These are phyloP conservation scores for Phlebiopsis flavidoalba DNA, from an alignment of 768 basidiomycete genomes.

Conservation along the genomic window DNA sequence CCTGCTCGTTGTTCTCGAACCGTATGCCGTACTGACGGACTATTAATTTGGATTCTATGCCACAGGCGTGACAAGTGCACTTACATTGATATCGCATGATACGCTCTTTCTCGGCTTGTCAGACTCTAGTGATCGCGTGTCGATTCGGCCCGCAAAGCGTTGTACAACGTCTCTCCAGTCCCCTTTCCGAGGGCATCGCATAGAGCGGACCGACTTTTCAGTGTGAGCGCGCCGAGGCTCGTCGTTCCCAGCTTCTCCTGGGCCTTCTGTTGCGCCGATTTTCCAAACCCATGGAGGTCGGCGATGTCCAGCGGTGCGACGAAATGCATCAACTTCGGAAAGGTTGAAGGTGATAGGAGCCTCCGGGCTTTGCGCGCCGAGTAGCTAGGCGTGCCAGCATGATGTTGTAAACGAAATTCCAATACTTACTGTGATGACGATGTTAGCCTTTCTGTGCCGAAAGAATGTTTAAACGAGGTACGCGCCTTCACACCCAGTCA, in stretches of 20 bases:
- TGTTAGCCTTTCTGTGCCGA: not conserved
- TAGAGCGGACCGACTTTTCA: conserved; percentile 58
- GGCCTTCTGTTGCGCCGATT: conserved; percentile 71
- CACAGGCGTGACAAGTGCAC: conserved; percentile 25
- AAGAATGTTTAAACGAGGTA: not conserved
- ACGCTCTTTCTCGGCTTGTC: conserved; percentile 89
- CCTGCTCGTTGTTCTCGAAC: conserved; percentile 79
- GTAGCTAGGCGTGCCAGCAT: conserved; percentile 92
- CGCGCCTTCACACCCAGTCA: conserved; percentile 84
- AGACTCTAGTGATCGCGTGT: conserved; percentile 72
- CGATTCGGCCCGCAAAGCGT: conserved; percentile 80
- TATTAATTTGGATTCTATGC: not conserved
- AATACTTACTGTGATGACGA: conserved; percentile 62
- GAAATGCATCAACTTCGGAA: conserved; percentile 46
- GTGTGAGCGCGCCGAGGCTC: conserved; percentile 61
- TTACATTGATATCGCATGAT: conserved; percentile 90
- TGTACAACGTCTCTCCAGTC: conserved; percentile 82
- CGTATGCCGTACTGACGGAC: conserved; percentile 83
- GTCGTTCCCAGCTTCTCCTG: conserved; percentile 71
- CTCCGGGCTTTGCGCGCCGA: conserved; percentile 85
- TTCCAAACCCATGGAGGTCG: conserved; percentile 85
- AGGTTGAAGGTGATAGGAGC: conserved; percentile 67
- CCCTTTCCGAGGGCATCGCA: conserved; percentile 72
- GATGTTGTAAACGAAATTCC: conserved; percentile 90
- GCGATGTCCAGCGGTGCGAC: conserved; percentile 70